Evolutionary conservation across 2,329 filamentous ascomycete species (phyloP).

Genomic region (Monosporascus sp.): DNA sequence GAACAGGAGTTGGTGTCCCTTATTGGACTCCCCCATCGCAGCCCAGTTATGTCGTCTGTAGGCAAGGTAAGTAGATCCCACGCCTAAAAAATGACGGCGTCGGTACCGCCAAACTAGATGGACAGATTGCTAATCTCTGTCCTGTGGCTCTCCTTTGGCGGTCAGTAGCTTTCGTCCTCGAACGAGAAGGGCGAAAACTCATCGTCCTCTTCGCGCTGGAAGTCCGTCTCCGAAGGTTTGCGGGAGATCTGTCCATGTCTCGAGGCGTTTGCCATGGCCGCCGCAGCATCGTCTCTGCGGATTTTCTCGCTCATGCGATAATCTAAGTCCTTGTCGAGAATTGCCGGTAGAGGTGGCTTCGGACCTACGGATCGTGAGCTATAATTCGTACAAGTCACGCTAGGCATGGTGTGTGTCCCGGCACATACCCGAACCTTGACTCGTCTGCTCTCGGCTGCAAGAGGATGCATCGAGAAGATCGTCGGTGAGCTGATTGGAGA

Average conservation of each 20-base stretch:
- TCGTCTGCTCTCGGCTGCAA: neutral
- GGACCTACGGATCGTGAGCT: slow-evolving; percentile 1
- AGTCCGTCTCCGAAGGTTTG: neutral
- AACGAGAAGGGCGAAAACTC: neutral
- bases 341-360: slow-evolving; percentile 7
- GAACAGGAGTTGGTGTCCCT: no score
- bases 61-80: no score
- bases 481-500: neutral
- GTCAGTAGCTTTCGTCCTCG: neutral
- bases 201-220: neutral
- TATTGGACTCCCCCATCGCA: no score
- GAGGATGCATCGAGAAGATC: neutral
- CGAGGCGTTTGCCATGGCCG: neutral
- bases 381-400: neutral
- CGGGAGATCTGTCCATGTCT: neutral
- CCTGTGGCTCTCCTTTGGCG: no score
- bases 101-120: no score
- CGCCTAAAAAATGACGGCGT: no score
- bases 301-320: slow-evolving; percentile 21
- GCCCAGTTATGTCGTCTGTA: no score
- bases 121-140: no score
- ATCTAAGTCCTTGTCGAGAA: slow-evolving; percentile 21
- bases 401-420: no score
- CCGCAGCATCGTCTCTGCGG: slow-evolving; percentile 9
- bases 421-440: no score